phyloP scores from a whole-genome alignment of 352 stramenopile genomes.

The Thalassiosira delicatula region DNA sequence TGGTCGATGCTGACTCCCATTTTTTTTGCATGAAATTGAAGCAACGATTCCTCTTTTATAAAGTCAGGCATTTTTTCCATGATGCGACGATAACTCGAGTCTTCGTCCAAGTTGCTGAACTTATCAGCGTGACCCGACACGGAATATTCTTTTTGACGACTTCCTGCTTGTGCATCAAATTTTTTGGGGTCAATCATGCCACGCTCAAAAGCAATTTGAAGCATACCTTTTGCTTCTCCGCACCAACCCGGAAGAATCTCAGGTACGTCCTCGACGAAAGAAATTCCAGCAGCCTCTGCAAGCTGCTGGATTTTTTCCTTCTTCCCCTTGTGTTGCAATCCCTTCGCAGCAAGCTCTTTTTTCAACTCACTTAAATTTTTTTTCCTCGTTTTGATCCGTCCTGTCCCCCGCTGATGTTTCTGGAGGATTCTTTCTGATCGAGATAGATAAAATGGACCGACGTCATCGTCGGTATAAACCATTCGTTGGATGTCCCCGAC shows the following conservation, averaged over 20 bases:
- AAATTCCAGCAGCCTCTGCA: neutral
- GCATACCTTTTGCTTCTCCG: slow-evolving; percentile 11
- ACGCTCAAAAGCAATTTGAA: slow-evolving; percentile 30
- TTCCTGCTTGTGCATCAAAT: no score
- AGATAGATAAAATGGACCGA: neutral
- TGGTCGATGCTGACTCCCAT: no score
- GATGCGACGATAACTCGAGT: no score
- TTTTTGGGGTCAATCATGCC: slow-evolving; percentile 19
- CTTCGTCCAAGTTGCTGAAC: no score
- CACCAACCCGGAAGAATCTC: neutral
- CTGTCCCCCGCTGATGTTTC: neutral
- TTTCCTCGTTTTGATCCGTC: neutral
- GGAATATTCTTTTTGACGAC: no score
- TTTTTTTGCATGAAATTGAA: no score
- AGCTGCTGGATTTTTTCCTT: neutral
- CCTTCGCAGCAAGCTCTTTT: neutral
- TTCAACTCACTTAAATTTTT: neutral
- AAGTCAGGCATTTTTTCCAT: no score
- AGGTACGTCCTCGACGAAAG: neutral
- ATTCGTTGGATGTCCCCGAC: no score
- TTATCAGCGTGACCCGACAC: no score
- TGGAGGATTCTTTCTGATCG: neutral
- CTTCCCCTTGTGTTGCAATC: neutral
- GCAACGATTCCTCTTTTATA: no score
- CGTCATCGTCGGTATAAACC: no score